Base-by-base conservation (phyloP, 108 stramenopile species). In the Nannochloropsis oceanica region DNA sequence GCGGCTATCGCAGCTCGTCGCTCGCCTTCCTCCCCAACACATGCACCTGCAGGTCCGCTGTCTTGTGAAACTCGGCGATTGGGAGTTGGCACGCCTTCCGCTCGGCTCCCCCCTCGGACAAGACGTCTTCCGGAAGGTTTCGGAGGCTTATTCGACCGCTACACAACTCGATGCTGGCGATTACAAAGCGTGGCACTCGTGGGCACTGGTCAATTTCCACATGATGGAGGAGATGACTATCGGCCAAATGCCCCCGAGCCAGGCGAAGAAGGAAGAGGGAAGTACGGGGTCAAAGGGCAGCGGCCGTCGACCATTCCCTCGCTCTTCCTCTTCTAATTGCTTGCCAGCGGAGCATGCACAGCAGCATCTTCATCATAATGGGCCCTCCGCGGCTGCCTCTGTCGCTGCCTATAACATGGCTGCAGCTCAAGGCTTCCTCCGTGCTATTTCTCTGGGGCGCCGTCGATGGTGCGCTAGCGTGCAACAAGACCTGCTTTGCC, bases 121-220 rank as follows among this genome's bases (percentile, higher is more conserved):
- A 11, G 27, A 26, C 11, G 86, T 87, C 2, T 85, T 82, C 34
- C 85, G 83, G 8, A 42, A 87, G 20, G 85, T 90, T 1, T 86
- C 85, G 27, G 80, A 43, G 81, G 43, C 87, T 10, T 90, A 88
- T 87, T 42, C 44, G 82, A n/a, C 13, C 80, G 96, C 97, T 20
- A 95, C 94, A 12, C 88, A 87, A 13, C 88, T 92, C 42, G 90
- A 92, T 43, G 34, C 85, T 22, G 88, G 87, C 81, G 92, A 92
- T 43, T 98, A 98, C 91, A 94, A 93, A 86, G 96, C 98, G 44
- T 98, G 96, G 95, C 99, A 99, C 88, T 89, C 92, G 13, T 99
- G 99, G 99, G 98, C 97, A 0, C 89, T 99, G 80, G 89, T 97
- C 44, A 99, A 99, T 92, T 99, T 97, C 87, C 94, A 96, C 42